Percentiles rank a stretch among this genome's conserved stretches.
Evolutionary conservation across 1,284 basidiomycete genomes (phyloP).

Genomic region (Tilletiopsis washingtonensis): DNA sequence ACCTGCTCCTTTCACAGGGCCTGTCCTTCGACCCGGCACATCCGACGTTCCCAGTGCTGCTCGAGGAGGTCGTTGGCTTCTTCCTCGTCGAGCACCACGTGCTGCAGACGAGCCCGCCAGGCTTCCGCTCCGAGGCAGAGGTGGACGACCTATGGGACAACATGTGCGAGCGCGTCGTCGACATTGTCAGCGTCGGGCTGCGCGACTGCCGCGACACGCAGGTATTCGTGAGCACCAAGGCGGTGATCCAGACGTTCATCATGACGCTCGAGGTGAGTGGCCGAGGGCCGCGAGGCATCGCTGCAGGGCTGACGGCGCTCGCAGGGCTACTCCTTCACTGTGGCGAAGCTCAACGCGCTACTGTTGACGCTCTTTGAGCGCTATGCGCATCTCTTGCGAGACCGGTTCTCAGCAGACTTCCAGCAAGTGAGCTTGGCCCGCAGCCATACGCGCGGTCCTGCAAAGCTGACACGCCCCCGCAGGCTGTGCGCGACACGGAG

Average conservation of each 20-base stretch:
- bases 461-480: not conserved
- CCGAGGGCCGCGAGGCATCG: not conserved
- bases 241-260: slow-evolving; percentile 74
- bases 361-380: slow-evolving; percentile 82
- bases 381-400: slow-evolving; percentile 74
- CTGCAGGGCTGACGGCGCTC: not conserved
- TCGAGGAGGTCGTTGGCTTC: slow-evolving; percentile 92
- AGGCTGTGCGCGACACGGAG: slow-evolving; percentile 70
- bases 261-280: slow-evolving; percentile 68
- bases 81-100: slow-evolving; percentile 96
- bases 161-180: slow-evolving; percentile 68
- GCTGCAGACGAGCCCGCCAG: slow-evolving; percentile 64
- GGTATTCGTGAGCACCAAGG: slow-evolving; percentile 74
- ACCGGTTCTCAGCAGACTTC: slow-evolving; percentile 66
- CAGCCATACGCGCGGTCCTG: not conserved
- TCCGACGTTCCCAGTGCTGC: slow-evolving; percentile 23
- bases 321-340: slow-evolving; percentile 65
- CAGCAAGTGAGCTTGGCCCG: slow-evolving; percentile 6
- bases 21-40: slow-evolving; percentile 48
- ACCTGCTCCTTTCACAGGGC: slow-evolving; percentile 72
- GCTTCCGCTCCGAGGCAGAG: slow-evolving; percentile 77
- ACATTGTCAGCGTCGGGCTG: slow-evolving; percentile 67
- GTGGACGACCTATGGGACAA: slow-evolving; percentile 95
- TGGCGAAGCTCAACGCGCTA: slow-evolving; percentile 71
- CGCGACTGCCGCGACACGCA: slow-evolving; percentile 72